These are phyloP conservation scores for Benincasa hispida DNA, from an alignment of 306 rosid genomes.

Conservation along the genomic window DNA sequence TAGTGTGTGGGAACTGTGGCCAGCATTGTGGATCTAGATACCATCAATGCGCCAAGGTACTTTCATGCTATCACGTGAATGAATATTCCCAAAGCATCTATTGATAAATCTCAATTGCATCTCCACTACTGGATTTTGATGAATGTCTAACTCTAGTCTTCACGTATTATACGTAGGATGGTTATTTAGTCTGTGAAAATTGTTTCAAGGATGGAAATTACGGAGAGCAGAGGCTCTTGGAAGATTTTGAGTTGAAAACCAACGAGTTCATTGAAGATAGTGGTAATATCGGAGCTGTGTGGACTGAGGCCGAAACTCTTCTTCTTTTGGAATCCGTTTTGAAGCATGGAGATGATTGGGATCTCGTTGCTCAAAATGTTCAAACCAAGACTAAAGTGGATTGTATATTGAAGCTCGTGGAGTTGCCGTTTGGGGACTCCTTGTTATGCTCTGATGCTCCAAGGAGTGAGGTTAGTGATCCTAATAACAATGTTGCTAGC, in stretches of 20 bases:
- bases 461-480: slow-evolving; percentile 20
- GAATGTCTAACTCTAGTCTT: slow-evolving; percentile 9
- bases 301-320: slow-evolving; percentile 87
- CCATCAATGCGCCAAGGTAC: slow-evolving; percentile 50
- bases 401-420: slow-evolving; percentile 70
- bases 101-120: background rate
- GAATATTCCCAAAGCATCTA: background rate
- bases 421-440: slow-evolving; percentile 80
- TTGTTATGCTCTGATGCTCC: slow-evolving; percentile 38
- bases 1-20: slow-evolving; percentile 51
- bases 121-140: background rate
- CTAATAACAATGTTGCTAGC: slow-evolving; percentile 21
- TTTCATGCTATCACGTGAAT: background rate
- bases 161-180: slow-evolving; percentile 36
- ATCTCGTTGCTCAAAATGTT: slow-evolving; percentile 64
- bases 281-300: slow-evolving; percentile 25
- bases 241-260: slow-evolving; percentile 40
- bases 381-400: slow-evolving; percentile 68
- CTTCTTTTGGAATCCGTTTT: slow-evolving; percentile 82
- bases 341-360: slow-evolving; percentile 98
- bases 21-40: slow-evolving; percentile 41
- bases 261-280: slow-evolving; percentile 30
- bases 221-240: slow-evolving; percentile 56
- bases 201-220: slow-evolving; percentile 56
- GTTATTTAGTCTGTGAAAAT: slow-evolving; percentile 37